Evolutionary conservation across 164 flowering plant genomes (phyloP).

Genomic region (Macadamia tetraphylla): DNA sequence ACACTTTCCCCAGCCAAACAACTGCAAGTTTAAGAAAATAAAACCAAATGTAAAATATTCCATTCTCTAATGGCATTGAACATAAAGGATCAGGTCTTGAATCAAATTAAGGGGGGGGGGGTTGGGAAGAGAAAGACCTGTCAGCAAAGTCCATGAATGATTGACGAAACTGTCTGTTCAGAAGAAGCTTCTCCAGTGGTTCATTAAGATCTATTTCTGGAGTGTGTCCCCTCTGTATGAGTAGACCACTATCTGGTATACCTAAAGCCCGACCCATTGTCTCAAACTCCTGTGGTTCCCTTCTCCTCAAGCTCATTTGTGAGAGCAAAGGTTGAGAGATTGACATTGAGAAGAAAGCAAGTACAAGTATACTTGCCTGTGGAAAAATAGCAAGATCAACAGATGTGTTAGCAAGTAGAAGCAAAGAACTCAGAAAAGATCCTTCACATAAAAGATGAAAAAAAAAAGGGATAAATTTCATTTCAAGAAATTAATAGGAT

Average conservation of each 20-base stretch:
- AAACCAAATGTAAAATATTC: neutral
- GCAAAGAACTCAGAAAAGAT: conserved; percentile 2
- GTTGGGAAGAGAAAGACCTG: conserved; percentile 35
- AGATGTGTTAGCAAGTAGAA: conserved; percentile 11
- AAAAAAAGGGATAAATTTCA: neutral
- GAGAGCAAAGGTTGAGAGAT: conserved; percentile 75
- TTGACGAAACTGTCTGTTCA: conserved; percentile 61
- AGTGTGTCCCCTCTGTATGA: conserved; percentile 33
- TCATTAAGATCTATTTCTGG: conserved; percentile 44
- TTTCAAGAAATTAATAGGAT: neutral
- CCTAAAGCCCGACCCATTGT: conserved; percentile 82
- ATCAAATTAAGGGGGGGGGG: neutral
- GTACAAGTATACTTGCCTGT: conserved; percentile 68
- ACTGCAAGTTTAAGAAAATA: conserved; percentile 30
- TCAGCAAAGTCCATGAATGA: conserved; percentile 87
- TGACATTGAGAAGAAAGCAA: conserved; percentile 70
- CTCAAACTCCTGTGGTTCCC: conserved; percentile 31
- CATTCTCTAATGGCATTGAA: neutral
- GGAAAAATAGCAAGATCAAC: conserved; percentile 12
- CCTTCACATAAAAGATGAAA: neutral
- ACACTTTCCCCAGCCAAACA: conserved; percentile 92
- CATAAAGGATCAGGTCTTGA: neutral
- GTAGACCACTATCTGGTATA: conserved; percentile 64
- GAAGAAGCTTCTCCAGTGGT: conserved; percentile 74
- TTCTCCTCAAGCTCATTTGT: conserved; percentile 71